Conservation (phyloP, 2,329 filamentous ascomycete genomes). For the Pseudogymnoascus sp. region DNA sequence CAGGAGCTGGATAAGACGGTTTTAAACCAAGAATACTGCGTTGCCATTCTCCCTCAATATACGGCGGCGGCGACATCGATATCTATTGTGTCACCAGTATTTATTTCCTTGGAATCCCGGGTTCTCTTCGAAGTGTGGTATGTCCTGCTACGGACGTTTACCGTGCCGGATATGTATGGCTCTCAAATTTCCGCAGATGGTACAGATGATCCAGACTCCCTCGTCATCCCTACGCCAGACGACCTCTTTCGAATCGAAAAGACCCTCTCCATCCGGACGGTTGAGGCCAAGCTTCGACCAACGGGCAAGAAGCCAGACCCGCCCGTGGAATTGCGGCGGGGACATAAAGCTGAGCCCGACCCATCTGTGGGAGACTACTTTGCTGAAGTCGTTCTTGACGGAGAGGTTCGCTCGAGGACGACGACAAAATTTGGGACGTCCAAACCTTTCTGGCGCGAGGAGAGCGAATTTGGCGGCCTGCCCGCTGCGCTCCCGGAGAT, state of each 20-base stretch:
- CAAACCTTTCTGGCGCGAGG: conserved; percentile 76
- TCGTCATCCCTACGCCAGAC: conserved; percentile 20
- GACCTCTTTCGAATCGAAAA: conserved; percentile 56
- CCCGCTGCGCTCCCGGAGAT: conserved; percentile 60
- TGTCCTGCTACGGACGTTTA: conserved; percentile 81
- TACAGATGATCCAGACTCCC: conserved; percentile 6
- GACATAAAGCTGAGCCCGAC: conserved; percentile 33
- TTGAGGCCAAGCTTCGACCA: conserved; percentile 48
- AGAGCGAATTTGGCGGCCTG: conserved; percentile 67
- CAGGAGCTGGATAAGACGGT: conserved; percentile 87
- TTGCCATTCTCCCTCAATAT: conserved; percentile 93
- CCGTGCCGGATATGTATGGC: conserved; percentile 80
- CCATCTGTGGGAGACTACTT: conserved; percentile 59
- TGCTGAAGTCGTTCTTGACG: conserved; percentile 70
- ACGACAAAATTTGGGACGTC: conserved; percentile 61
- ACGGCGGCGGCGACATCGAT: conserved; percentile 63
- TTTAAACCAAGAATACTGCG: conserved; percentile 84
- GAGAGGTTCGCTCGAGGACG: conserved; percentile 69
- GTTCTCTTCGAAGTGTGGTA: conserved; percentile 98
- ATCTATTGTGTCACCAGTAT: conserved; percentile 77
- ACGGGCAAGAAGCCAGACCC: background rate
- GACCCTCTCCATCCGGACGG: conserved; percentile 47
- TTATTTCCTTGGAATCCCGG: conserved; percentile 76
- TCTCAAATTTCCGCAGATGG: conserved; percentile 6
- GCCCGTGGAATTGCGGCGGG: conserved; percentile 16